Base-by-base conservation (phyloP, 2,329 filamentous ascomycete genomes). In the Spiromastix sp. region DNA sequence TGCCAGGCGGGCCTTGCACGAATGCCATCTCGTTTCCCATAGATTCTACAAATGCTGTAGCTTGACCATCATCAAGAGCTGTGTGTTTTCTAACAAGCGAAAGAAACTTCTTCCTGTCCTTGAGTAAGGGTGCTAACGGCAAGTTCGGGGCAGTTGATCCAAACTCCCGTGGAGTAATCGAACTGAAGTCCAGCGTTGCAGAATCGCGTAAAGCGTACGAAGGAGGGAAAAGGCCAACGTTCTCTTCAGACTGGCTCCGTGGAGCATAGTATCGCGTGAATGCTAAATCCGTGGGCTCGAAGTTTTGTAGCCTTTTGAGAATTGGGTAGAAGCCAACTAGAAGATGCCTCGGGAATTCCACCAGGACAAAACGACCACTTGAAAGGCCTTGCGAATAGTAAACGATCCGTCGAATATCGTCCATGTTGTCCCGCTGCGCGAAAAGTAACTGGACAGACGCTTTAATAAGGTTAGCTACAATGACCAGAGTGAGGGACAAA, bases 1-100 rank as follows among this genome's bases (percentile, higher is more conserved):
- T 53, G 6, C 51, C 51, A 3, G 51, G 51, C 7, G 51, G 50
- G 3, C 51, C 51, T 42, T 54, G 51, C 17, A 46, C 47, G 13
- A 54, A 44, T 4, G 48, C 48, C 18, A 50, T 25, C 3, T 39
- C 42, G 4, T 39, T 40, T 21, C 30, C 45, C 12, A 50, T 37
- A 18, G 35, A 38, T 15, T 47, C 42, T 22, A 44, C 41, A n/a
- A 50, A 39, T 27, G 48, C 47, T 22, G 13, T 26, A n/a, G 43
- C 42, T 21, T 50, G 48, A 13, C 45, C 48, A 12, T 38, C 32
- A 27, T 50, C 47, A 8, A 50, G 42, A 8, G 44, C 43, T 4
- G 48, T 49, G 16, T 40, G 15, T 10, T 38, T 22, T 8, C 38
- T 39, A 3, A 46, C 27, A 16, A 34, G 10, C 5, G 38, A 29